Evolutionary conservation across 108 stramenopile species (phyloP), one percentile per base, ranked within the genome.

Genomic region (Cyclotella baltica): DNA sequence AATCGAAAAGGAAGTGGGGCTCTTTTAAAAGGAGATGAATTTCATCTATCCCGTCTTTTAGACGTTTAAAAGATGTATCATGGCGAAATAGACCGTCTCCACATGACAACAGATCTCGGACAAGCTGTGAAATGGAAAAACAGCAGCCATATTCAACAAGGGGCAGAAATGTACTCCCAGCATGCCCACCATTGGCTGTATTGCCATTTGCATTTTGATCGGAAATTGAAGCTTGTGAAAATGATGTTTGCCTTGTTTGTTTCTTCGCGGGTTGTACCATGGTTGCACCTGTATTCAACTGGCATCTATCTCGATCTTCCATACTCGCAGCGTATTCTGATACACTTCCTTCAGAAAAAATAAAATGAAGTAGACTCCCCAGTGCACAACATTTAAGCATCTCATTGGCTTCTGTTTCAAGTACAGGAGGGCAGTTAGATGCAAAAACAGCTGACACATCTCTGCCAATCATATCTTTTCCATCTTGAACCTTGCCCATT

Each of bases 381-480:
- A 52, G n/a, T 4, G 51, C 11, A 52, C 51, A 52, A n/a, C 51
- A 52, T 13, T 4, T 4, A 10, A 19, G n/a, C 51, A 52, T 20
- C 51, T 52, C 51, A 52, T 19, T n/a, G 11, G 11, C 4, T 4
- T n/a, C 18, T n/a, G 18, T 20, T 4, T 20, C 19, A n/a, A n/a
- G 51, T n/a, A 13, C 11, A 4, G 51, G 11, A 4, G 51, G n/a
- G 13, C 13, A 6, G 40, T 43, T 43, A 4, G 11, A 4, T 4
- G n/a, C 51, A n/a, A 52, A n/a, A n/a, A 52, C n/a, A 52, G 51
- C 51, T 52, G 51, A 52, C n/a, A 52, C 51, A 52, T 52, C 51
- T 52, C 51, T 52, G n/a, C 51, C 51, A 4, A 20, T 52, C 19
- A 13, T 4, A 13, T 13, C n/a, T n/a, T n/a, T 52, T 10, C 19